These are phyloP conservation scores for Trypanosoma rangeli DNA, from an alignment of 208 protist genomes.

Conservation along the genomic window DNA sequence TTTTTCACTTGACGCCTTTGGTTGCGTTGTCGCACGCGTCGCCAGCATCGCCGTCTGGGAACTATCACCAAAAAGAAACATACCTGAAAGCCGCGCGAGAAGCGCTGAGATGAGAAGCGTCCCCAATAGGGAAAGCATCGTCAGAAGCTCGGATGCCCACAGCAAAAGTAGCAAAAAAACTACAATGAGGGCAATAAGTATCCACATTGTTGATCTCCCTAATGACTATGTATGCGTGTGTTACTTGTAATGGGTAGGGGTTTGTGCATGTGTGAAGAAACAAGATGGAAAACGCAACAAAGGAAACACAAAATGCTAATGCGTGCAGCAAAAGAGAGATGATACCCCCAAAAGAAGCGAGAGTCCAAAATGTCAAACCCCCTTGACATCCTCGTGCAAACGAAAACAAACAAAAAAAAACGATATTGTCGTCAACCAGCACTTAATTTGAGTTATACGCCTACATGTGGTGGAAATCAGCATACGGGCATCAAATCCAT, in stretches of 20 bases:
- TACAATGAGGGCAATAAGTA: background rate
- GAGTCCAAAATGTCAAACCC: background rate
- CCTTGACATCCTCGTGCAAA: too few relatives aligned
- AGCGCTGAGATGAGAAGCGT: conserved; percentile 41
- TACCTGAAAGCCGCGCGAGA: conserved; percentile 52
- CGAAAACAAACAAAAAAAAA: background rate
- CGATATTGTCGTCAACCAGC: too few relatives aligned
- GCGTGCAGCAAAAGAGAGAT: too few relatives aligned
- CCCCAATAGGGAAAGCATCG: conserved; percentile 39
- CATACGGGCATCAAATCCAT: background rate
- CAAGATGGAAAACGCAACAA: too few relatives aligned
- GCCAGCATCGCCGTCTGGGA: background rate
- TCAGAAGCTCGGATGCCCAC: background rate
- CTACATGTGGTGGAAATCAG: background rate
- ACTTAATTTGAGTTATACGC: background rate
- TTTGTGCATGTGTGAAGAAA: background rate
- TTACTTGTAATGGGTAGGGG: background rate
- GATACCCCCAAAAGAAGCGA: background rate
- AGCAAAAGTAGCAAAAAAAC: conserved; percentile 2
- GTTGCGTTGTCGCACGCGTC: background rate
- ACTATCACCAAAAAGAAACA: conserved; percentile 25
- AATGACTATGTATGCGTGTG: background rate
- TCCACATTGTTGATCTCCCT: background rate
- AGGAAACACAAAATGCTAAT: too few relatives aligned
- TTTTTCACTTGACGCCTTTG: conserved; percentile 8